Percentiles rank a stretch among this genome's conserved stretches.
Evolutionary conservation across 2,329 filamentous ascomycete genomes (phyloP).

Genomic region (Verticillium klebahnii): DNA sequence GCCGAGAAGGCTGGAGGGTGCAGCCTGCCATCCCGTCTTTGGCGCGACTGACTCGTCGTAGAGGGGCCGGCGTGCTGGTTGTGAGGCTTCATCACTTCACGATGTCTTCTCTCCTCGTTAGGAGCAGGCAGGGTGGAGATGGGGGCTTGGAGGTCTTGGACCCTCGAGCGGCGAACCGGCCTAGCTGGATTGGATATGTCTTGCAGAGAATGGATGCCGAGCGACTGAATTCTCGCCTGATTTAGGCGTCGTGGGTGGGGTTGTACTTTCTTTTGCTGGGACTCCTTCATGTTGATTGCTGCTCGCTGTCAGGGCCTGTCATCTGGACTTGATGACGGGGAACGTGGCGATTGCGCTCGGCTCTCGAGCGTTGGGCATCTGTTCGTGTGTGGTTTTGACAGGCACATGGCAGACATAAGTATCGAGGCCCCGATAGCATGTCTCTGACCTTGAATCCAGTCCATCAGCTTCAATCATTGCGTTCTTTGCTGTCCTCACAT

Average conservation of each 20-base stretch:
- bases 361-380: neutral
- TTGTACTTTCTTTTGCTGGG: neutral
- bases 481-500: neutral
- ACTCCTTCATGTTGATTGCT: neutral
- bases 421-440: neutral
- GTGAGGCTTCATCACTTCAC: no score
- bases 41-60: neutral
- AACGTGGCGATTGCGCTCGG: neutral
- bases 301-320: neutral
- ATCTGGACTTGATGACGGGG: neutral
- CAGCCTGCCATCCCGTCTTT: neutral
- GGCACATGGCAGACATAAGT: neutral
- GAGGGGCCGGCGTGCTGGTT: neutral
- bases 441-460: neutral
- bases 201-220: neutral
- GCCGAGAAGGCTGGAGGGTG: neutral
- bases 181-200: neutral
- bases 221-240: neutral
- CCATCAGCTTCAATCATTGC: neutral
- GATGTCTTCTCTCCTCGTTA: neutral
- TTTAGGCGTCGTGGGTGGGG: neutral
- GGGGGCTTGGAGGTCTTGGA: neutral
- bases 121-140: neutral
- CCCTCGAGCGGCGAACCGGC: neutral
- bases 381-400: neutral